Conservation (phyloP, 1,139 yeast genomes). For the Hanseniaspora uvarum region DNA sequence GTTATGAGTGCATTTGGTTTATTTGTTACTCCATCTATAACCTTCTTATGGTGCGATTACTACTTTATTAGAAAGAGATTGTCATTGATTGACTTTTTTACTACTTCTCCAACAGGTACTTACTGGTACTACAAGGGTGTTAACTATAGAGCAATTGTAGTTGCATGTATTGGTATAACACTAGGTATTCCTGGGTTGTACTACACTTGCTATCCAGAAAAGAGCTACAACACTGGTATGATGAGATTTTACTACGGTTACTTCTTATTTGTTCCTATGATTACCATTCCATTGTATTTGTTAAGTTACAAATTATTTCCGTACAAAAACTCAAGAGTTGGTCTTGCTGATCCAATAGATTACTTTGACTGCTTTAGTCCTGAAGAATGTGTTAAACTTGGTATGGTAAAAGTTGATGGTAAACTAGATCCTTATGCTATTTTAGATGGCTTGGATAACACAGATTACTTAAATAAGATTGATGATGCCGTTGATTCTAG, state of each 20-base stretch:
- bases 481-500: constrained; percentile 3
- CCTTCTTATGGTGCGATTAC: constrained; percentile 29
- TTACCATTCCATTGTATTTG: constrained; percentile 19
- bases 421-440: constrained; percentile 15
- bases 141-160: constrained; percentile 32
- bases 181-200: constrained; percentile 35
- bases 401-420: constrained; percentile 20
- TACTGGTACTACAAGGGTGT: constrained; percentile 34
- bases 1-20: constrained; percentile 31
- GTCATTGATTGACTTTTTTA: constrained; percentile 24
- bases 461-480: background rate
- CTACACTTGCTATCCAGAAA: constrained; percentile 30
- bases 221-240: constrained; percentile 28
- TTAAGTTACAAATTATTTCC: constrained; percentile 18
- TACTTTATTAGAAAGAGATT: constrained; percentile 28
- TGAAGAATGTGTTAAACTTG: constrained; percentile 21
- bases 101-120: constrained; percentile 20
- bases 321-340: constrained; percentile 19
- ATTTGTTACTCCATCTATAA: constrained; percentile 31
- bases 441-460: constrained; percentile 8
- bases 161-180: constrained; percentile 29
- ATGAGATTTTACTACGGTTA: constrained; percentile 30
- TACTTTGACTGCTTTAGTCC: constrained; percentile 24
- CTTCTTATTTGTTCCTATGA: constrained; percentile 22
- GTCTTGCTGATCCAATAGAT: constrained; percentile 24